phyloP scores from a whole-genome alignment of 257 asterid species.

The Solanum habrochaites region DNA sequence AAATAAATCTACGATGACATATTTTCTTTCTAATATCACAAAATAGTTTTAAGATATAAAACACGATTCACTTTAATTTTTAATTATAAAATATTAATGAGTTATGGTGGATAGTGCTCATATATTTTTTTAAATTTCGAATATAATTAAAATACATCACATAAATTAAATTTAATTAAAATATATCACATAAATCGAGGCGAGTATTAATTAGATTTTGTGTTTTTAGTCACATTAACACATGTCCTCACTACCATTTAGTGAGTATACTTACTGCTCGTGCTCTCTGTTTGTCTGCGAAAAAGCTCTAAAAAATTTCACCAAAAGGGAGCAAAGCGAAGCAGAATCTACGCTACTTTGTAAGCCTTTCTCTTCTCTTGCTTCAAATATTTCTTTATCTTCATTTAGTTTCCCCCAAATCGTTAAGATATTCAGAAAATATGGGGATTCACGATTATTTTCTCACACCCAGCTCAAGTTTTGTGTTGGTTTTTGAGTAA shows the following conservation, averaged over 20 bases:
- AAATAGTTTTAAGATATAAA: too few species aligned
- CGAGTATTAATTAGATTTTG: neutral
- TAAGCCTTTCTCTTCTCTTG: neutral
- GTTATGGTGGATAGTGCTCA: too few species aligned
- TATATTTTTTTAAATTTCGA: too few species aligned
- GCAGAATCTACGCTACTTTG: neutral
- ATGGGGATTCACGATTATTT: neutral
- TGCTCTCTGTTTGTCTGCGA: neutral
- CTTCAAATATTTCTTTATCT: neutral
- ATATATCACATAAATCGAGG: neutral
- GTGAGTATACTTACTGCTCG: neutral
- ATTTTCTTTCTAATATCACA: neutral
- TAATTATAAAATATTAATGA: too few species aligned
- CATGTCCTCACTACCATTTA: neutral
- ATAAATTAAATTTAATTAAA: neutral
- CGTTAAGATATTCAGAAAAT: neutral
- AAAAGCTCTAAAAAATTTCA: neutral
- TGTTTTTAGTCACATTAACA: neutral
- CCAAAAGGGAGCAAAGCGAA: neutral
- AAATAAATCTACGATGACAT: too few species aligned
- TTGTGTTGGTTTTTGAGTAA: neutral
- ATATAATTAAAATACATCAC: too few species aligned
- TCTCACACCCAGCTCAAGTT: neutral
- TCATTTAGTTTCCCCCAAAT: neutral
- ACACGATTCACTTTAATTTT: too few species aligned